Evolutionary conservation across 2,329 filamentous ascomycete genomes (phyloP).

Genomic region (Hymenotorrendiella dingleyae): DNA sequence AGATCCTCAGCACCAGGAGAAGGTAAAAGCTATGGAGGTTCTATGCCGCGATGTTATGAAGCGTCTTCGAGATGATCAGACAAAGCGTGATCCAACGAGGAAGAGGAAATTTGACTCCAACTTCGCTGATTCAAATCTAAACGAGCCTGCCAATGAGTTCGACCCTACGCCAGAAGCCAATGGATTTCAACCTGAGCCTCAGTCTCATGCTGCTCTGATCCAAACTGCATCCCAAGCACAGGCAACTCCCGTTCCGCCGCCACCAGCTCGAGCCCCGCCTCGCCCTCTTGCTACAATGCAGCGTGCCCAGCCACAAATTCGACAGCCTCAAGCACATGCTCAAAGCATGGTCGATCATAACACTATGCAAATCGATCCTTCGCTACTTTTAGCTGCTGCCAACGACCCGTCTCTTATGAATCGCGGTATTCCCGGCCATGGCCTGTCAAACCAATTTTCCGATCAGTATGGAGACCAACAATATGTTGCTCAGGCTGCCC

Average conservation of each 20-base stretch:
- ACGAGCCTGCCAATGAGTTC: conserved; percentile 2
- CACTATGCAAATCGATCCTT: conserved; percentile 58
- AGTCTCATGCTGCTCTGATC: conserved; percentile 24
- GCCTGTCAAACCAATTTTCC: conserved; percentile 28
- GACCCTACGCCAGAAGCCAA: conserved; percentile 17
- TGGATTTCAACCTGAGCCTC: conserved; percentile 21
- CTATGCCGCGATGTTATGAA: conserved; percentile 75
- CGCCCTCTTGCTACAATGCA: conserved; percentile 7
- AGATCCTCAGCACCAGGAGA: conserved; percentile 49
- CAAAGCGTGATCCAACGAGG: conserved; percentile 45
- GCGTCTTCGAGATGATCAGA: conserved; percentile 62
- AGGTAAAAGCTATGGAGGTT: conserved; percentile 61
- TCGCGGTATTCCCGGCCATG: conserved; percentile 18
- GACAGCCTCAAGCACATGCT: conserved; percentile 17
- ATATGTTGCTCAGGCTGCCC: conserved; percentile 36
- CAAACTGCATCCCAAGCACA: conserved; percentile 29
- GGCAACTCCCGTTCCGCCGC: conserved; percentile 9
- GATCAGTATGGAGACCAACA: conserved; percentile 28
- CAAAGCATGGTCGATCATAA: conserved; percentile 34
- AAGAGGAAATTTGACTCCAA: conserved; percentile 35
- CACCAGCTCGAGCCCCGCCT: not conserved
- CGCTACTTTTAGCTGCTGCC: conserved; percentile 49
- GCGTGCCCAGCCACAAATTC: conserved; percentile 3
- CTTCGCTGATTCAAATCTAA: conserved; percentile 25
- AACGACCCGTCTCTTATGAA: conserved; percentile 29